phyloP scores from a whole-genome alignment of 257 asterid genomes.

The Rubia yunnanensis region DNA sequence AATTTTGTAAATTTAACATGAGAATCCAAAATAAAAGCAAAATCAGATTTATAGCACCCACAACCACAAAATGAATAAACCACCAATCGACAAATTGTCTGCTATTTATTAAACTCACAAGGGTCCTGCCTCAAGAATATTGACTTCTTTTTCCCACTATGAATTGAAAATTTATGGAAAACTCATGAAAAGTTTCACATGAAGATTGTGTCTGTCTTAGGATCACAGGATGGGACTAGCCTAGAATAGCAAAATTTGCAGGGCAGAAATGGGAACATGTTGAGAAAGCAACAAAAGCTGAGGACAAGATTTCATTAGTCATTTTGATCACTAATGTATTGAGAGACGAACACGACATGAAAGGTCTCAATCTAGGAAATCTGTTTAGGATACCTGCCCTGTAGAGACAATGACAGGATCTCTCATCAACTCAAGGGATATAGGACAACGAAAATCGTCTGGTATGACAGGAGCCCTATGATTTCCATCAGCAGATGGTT shows the following conservation, averaged over 20 bases:
- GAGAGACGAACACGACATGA: background rate
- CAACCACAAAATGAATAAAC: background rate
- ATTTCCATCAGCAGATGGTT: constrained; percentile 30
- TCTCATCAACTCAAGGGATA: constrained; percentile 85
- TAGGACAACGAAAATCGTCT: constrained; percentile 95
- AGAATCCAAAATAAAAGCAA: background rate
- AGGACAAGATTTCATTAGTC: background rate
- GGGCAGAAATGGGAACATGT: background rate
- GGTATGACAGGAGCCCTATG: constrained; percentile 64
- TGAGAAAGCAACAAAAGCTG: background rate
- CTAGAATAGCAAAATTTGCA: background rate
- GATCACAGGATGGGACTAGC: no score
- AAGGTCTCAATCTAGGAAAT: background rate
- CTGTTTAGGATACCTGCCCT: constrained; percentile 62
- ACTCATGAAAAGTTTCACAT: background rate
- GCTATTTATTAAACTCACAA: background rate
- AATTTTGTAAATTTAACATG: background rate
- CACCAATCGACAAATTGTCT: background rate
- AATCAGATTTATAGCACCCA: background rate
- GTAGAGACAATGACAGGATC: constrained; percentile 99
- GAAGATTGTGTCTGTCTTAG: background rate
- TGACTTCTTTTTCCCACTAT: background rate
- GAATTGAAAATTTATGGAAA: background rate
- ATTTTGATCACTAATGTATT: background rate
- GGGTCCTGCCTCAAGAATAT: background rate